phyloP scores from a whole-genome alignment of 768 basidiomycete species.

The Neoboletus subvelutipes region DNA sequence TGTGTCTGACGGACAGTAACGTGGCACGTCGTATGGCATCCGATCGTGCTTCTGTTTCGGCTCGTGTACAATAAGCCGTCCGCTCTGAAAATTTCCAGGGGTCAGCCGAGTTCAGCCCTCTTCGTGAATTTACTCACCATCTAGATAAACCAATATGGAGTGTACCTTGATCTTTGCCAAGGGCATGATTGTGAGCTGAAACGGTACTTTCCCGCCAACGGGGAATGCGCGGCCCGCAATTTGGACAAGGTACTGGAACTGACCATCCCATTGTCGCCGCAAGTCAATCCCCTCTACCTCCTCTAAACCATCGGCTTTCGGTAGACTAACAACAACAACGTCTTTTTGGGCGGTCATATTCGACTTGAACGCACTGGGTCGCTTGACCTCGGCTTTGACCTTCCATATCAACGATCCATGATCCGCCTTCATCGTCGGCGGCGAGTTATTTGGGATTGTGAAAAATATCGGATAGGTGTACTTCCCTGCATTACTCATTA shows the following conservation, averaged over 20 bases:
- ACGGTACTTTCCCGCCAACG: constrained; percentile 78
- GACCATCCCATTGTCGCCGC: constrained; percentile 88
- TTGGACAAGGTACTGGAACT: constrained; percentile 78
- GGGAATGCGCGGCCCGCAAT: constrained; percentile 75
- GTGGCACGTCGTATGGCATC: constrained; percentile 61
- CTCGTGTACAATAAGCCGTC: constrained; percentile 74
- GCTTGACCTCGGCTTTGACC: constrained; percentile 78
- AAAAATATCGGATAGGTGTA: constrained; percentile 96
- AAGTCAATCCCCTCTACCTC: constrained; percentile 79
- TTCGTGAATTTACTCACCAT: constrained; percentile 57
- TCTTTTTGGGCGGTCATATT: constrained; percentile 71
- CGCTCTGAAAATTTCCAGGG: constrained; percentile 51
- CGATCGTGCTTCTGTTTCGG: constrained; percentile 64
- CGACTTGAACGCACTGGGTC: constrained; percentile 74
- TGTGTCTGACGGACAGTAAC: constrained; percentile 60
- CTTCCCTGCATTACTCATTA: constrained; percentile 65
- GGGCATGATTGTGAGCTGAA: constrained; percentile 81
- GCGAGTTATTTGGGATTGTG: constrained; percentile 73
- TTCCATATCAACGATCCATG: constrained; percentile 79
- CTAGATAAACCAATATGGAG: constrained; percentile 67
- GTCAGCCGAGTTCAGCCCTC: background rate
- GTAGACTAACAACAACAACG: constrained; percentile 71
- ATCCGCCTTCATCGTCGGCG: constrained; percentile 72
- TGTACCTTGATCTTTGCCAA: constrained; percentile 81
- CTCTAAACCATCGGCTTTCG: constrained; percentile 48